Conservation (phyloP, 2,329 filamentous ascomycete species). For the Epicoccum sorghinum region DNA sequence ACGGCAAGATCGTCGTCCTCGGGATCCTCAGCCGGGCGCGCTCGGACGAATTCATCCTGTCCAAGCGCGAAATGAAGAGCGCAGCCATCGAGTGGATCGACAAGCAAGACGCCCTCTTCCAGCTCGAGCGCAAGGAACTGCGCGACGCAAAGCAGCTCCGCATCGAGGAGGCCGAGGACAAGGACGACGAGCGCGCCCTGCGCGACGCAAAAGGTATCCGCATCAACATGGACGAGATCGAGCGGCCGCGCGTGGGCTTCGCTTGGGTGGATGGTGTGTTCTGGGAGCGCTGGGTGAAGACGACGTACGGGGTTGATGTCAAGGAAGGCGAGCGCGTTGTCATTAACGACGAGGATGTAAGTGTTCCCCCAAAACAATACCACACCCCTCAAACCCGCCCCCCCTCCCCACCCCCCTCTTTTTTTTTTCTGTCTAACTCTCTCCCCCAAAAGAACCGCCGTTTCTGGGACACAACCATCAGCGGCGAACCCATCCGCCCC, state of each 20-base stretch:
- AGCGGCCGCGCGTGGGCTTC: slow-evolving; percentile 88
- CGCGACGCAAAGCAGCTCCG: slow-evolving; percentile 93
- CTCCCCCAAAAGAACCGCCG: slow-evolving; percentile 73
- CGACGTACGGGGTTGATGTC: slow-evolving; percentile 92
- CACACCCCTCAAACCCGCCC: background rate
- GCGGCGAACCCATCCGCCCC: slow-evolving; percentile 86
- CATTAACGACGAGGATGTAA: slow-evolving; percentile 96
- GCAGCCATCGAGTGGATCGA: slow-evolving; percentile 98
- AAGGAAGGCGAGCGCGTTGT: slow-evolving; percentile 87
- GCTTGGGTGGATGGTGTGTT: slow-evolving; percentile 97
- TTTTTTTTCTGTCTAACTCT: too few relatives aligned
- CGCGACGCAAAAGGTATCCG: slow-evolving; percentile 87
- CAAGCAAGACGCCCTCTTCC: slow-evolving; percentile 88
- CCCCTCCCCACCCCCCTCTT: too few relatives aligned
- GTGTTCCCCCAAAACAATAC: slow-evolving; percentile 37
- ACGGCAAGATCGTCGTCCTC: slow-evolving; percentile 91
- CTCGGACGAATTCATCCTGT: slow-evolving; percentile 75
- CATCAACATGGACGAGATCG: slow-evolving; percentile 86
- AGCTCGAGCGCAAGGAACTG: slow-evolving; percentile 89
- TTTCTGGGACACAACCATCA: slow-evolving; percentile 93
- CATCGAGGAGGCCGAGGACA: slow-evolving; percentile 95
- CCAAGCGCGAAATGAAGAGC: slow-evolving; percentile 90
- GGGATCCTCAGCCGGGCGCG: slow-evolving; percentile 84
- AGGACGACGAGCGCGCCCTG: slow-evolving; percentile 85
- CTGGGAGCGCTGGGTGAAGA: slow-evolving; percentile 95